Conservation (phyloP, 306 rosid genomes). For the Boehmeria nivea region DNA sequence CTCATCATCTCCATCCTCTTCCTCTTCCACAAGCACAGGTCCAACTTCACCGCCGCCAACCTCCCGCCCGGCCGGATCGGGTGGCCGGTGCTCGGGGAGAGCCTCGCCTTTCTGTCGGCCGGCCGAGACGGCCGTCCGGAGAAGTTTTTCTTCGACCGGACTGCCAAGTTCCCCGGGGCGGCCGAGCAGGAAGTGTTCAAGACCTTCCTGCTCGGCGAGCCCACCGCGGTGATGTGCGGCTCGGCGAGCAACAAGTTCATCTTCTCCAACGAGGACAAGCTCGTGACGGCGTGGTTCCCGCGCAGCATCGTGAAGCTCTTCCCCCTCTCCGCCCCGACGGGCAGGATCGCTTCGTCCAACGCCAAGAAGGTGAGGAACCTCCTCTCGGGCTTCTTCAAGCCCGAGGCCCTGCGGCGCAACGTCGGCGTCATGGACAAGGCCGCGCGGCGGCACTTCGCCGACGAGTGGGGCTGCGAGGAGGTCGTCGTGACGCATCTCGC, state of each 20-base stretch:
- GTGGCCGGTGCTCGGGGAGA: conserved; percentile 72
- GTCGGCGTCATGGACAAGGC: conserved; percentile 63
- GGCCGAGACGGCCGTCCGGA: conserved; percentile 82
- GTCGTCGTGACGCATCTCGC: conserved; percentile 34
- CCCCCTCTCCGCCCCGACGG: conserved; percentile 49
- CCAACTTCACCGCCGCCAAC: conserved; percentile 32
- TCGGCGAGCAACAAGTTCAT: conserved; percentile 69
- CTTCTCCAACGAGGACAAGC: conserved; percentile 79
- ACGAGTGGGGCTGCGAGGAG: conserved; percentile 47
- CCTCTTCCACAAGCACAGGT: conserved; percentile 50
- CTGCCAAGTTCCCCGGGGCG: conserved; percentile 32
- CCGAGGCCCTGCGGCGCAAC: conserved; percentile 70
- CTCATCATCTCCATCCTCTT: conserved; percentile 24
- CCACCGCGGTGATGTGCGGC: conserved; percentile 56
- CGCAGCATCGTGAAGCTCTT: conserved; percentile 55
- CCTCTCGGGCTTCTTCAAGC: conserved; percentile 66
- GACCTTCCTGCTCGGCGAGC: conserved; percentile 54
- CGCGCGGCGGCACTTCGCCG: conserved; percentile 50
- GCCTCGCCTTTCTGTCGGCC: conserved; percentile 47
- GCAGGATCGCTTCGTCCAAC: conserved; percentile 24
- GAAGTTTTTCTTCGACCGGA: conserved; percentile 85
- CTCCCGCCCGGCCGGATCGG: conserved; percentile 71
- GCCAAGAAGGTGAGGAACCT: conserved; percentile 64
- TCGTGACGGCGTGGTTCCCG: conserved; percentile 77
- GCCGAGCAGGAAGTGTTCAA: conserved; percentile 41